Evolutionary conservation across 768 basidiomycete species (phyloP).

Genomic region (Rhodotorula diobovata): DNA sequence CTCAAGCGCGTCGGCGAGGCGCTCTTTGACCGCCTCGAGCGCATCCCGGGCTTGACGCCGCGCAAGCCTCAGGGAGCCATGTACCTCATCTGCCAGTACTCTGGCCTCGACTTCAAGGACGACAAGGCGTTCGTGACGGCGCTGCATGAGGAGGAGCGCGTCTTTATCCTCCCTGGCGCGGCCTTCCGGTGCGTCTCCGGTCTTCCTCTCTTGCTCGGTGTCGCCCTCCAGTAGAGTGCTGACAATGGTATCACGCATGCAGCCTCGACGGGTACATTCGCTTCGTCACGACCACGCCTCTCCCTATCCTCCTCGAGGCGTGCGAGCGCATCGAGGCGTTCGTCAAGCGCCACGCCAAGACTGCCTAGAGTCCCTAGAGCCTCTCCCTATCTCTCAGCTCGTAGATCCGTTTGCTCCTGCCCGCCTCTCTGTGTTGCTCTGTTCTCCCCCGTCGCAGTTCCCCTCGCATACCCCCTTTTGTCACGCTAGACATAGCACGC

Average conservation of each 20-base stretch:
- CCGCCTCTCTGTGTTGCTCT: background rate
- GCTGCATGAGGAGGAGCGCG: slow-evolving; percentile 30
- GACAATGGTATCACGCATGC: no score
- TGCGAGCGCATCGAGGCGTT: slow-evolving; percentile 37
- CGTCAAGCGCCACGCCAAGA: slow-evolving; percentile 31
- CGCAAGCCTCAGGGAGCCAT: slow-evolving; percentile 31
- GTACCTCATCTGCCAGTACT: slow-evolving; percentile 26
- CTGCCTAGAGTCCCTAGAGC: background rate
- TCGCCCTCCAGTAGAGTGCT: background rate
- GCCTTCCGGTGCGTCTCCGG: slow-evolving; percentile 13
- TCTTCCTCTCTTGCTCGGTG: no score
- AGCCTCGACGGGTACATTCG: slow-evolving; percentile 35
- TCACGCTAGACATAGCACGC: background rate
- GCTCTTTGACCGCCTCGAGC: slow-evolving; percentile 23
- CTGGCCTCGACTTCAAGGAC: slow-evolving; percentile 19
- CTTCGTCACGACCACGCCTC: slow-evolving; percentile 39
- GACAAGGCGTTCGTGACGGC: slow-evolving; percentile 34
- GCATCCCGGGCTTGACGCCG: slow-evolving; percentile 32
- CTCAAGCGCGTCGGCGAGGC: slow-evolving; percentile 12
- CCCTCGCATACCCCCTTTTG: background rate
- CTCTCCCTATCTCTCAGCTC: no score
- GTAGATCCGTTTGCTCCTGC: background rate
- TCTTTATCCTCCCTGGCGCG: slow-evolving; percentile 33
- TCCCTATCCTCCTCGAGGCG: slow-evolving; percentile 28
- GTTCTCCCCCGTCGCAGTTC: background rate